A percentile compares a stretch with the other conserved stretches of the same genome.
Conservation (phyloP, 2,329 filamentous ascomycete species). For the Talaromyces sp. region DNA sequence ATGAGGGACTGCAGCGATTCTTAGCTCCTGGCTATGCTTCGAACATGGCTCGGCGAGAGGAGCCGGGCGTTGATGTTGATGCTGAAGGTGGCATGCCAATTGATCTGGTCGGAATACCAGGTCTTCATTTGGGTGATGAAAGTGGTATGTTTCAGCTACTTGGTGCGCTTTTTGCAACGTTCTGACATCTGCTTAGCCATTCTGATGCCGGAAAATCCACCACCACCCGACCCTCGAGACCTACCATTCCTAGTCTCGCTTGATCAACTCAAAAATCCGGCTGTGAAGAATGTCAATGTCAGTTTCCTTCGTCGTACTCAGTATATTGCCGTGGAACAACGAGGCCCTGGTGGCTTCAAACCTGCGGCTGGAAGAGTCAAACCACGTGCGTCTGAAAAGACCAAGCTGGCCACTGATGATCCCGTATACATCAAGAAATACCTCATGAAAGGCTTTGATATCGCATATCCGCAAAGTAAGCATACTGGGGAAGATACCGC, state of each 20-base stretch:
- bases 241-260: conserved; percentile 78
- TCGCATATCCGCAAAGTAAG: conserved; percentile 60
- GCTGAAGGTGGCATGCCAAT: conserved; percentile 97
- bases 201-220: conserved; percentile 68
- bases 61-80: conserved; percentile 94
- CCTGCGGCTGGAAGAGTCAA: conserved; percentile 26
- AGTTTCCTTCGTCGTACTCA: conserved; percentile 95
- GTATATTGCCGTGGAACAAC: conserved; percentile 63
- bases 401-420: conserved; percentile 49
- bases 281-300: conserved; percentile 70
- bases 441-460: conserved; percentile 62
- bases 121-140: conserved; percentile 92
- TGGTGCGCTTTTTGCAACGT: background rate
- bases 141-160: conserved; percentile 59
- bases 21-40: conserved; percentile 88
- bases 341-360: conserved; percentile 32
- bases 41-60: conserved; percentile 82
- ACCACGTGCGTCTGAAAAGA: conserved; percentile 28
- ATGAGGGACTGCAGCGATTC: conserved; percentile 86
- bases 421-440: conserved; percentile 59
- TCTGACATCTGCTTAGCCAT: conserved; percentile 59
- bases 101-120: conserved; percentile 89
- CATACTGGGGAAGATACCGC: conserved; percentile 56
- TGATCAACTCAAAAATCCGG: conserved; percentile 78
- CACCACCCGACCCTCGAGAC: conserved; percentile 77